A percentile compares a stretch with the other conserved stretches of the same genome.
Conservation (phyloP, 768 basidiomycete genomes). For the Lentinula edodes region DNA sequence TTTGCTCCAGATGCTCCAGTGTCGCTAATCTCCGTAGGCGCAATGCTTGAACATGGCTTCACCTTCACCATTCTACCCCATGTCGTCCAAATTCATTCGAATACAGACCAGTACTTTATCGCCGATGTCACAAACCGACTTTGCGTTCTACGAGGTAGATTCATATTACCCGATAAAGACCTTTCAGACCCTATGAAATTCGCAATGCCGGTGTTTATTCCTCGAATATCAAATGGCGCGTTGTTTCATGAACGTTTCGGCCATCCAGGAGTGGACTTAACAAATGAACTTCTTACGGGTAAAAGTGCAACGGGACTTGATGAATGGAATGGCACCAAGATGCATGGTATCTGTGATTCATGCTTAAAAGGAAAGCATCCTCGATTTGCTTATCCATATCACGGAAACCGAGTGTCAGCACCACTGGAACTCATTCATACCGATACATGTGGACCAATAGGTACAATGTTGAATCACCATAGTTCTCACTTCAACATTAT, state of each 20-base stretch:
- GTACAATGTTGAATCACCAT: no score
- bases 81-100: background rate
- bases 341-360: background rate
- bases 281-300: background rate
- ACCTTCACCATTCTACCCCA: background rate
- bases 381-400: background rate
- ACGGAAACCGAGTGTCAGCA: background rate
- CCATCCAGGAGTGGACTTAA: background rate
- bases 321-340: background rate
- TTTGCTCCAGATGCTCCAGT: background rate
- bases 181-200: background rate
- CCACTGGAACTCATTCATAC: background rate
- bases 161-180: background rate
- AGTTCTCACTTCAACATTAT: no score
- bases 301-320: background rate
- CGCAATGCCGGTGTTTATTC: background rate
- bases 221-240: background rate
- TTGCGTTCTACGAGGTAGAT: background rate
- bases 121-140: background rate
- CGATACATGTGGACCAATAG: no score
- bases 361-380: constrained; percentile 2
- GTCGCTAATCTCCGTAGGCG: constrained; percentile 4
- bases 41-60: background rate
- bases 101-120: background rate
- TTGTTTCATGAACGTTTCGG: background rate